Conservation (phyloP, 192 early-diverging fungal genomes). For the Neocallimastix lanati region DNA sequence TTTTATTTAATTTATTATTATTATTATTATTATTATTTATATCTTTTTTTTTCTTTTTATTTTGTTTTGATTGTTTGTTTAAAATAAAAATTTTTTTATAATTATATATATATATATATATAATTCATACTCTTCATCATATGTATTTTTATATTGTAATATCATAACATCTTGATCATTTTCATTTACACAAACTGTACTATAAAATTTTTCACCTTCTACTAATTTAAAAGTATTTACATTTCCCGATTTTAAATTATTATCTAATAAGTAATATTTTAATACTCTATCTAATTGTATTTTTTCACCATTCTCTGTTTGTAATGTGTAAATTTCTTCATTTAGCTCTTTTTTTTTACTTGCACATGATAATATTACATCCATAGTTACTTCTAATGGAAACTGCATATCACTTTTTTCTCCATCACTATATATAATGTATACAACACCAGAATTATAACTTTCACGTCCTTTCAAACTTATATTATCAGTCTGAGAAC, state of each 20-base stretch:
- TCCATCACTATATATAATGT: not conserved
- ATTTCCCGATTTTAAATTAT: not conserved
- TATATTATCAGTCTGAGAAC: not conserved
- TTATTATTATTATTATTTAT: not conserved
- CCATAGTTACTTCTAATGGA: not conserved
- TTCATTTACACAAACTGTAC: slow-evolving; percentile 21
- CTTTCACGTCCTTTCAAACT: not conserved
- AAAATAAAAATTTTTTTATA: too few relatives aligned
- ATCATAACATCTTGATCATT: slow-evolving; percentile 26
- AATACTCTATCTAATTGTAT: not conserved
- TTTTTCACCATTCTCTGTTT: not conserved
- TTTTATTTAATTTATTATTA: not conserved
- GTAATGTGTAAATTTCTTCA: not conserved
- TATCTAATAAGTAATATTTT: not conserved
- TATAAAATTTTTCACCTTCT: slow-evolving; percentile 23
- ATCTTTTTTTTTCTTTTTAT: too few relatives aligned
- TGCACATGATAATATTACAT: not conserved
- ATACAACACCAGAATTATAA: not conserved
- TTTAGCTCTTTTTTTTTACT: not conserved
- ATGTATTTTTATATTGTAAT: slow-evolving; percentile 4
- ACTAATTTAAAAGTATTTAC: not conserved
- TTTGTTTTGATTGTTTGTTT: too few relatives aligned
- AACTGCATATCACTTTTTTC: not conserved
- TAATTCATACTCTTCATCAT: slow-evolving; percentile 18
- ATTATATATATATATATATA: too few relatives aligned